Conservation (phyloP, 208 protist species). For the Trichomonas tenax region DNA sequence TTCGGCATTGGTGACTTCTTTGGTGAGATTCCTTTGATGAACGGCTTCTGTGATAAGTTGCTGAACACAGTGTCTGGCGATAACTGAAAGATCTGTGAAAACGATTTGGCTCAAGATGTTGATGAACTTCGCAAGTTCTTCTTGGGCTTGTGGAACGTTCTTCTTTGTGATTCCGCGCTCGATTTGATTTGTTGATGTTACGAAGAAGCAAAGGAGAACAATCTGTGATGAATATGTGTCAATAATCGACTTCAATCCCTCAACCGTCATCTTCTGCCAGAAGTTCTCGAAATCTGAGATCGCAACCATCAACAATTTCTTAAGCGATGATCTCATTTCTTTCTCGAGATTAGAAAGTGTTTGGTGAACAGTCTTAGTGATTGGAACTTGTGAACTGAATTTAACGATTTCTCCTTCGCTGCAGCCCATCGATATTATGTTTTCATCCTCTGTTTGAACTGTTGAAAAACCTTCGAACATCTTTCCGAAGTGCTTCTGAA, state of each 20-base stretch:
- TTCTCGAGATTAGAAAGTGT: slow-evolving; percentile 19
- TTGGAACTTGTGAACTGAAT: slow-evolving; percentile 48
- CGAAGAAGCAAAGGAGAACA: background rate
- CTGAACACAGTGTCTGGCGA: slow-evolving; percentile 24
- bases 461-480: slow-evolving; percentile 91
- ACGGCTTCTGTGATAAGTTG: slow-evolving; percentile 91
- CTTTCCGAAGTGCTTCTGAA: slow-evolving; percentile 91
- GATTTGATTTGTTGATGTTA: background rate
- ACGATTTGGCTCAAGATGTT: background rate
- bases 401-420: slow-evolving; percentile 69
- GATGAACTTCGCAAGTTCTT: slow-evolving; percentile 15
- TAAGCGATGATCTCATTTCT: slow-evolving; percentile 21
- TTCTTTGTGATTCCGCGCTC: background rate
- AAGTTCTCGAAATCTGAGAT: background rate
- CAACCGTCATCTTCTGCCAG: background rate
- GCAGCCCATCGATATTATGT: slow-evolving; percentile 64
- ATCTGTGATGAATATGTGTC: slow-evolving; percentile 21
- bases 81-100: background rate
- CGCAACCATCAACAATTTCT: background rate
- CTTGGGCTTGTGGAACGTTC: background rate
- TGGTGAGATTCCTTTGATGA: slow-evolving; percentile 82
- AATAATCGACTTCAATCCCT: background rate
- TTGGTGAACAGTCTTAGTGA: slow-evolving; percentile 14
- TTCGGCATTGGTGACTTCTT: slow-evolving; percentile 49
- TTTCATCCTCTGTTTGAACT: slow-evolving; percentile 41